Evolutionary conservation across 345 rosid genomes (phyloP).

Genomic region (Leavenworthia alabamica): DNA sequence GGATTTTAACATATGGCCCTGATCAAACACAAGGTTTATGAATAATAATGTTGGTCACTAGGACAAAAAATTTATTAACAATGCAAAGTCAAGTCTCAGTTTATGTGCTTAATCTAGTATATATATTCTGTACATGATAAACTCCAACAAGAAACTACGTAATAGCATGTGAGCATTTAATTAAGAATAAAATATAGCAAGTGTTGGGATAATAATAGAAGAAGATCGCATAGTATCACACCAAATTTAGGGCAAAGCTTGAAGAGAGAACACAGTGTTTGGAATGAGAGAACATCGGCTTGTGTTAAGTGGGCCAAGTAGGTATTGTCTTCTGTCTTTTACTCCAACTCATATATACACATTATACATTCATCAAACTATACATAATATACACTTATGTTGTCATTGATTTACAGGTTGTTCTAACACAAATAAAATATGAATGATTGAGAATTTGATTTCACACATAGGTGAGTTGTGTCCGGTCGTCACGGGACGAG

Average conservation of each 20-base stretch:
- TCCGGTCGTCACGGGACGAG: conserved; percentile 28
- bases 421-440: conserved; percentile 8
- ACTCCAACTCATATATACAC: conserved; percentile 24
- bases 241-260: conserved; percentile 18
- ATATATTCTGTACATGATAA: conserved; percentile 7
- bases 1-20: too few relatives aligned
- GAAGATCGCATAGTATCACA: conserved; percentile 22
- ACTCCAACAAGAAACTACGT: conserved; percentile 22
- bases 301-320: conserved; percentile 31
- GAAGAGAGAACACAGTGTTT: conserved; percentile 10
- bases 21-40: too few relatives aligned
- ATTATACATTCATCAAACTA: conserved; percentile 5
- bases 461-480: conserved; percentile 7
- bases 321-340: conserved; percentile 29
- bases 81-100: neutral
- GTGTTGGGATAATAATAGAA: conserved; percentile 20
- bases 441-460: too few relatives aligned
- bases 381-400: neutral
- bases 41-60: neutral
- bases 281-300: conserved; percentile 28
- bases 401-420: conserved; percentile 2
- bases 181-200: conserved; percentile 7
- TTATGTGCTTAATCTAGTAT: conserved; percentile 11
- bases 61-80: neutral
- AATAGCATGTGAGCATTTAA: conserved; percentile 29